Evolutionary conservation across 2,329 filamentous ascomycete genomes (phyloP).

Genomic region (Colletotrichum viniferum): DNA sequence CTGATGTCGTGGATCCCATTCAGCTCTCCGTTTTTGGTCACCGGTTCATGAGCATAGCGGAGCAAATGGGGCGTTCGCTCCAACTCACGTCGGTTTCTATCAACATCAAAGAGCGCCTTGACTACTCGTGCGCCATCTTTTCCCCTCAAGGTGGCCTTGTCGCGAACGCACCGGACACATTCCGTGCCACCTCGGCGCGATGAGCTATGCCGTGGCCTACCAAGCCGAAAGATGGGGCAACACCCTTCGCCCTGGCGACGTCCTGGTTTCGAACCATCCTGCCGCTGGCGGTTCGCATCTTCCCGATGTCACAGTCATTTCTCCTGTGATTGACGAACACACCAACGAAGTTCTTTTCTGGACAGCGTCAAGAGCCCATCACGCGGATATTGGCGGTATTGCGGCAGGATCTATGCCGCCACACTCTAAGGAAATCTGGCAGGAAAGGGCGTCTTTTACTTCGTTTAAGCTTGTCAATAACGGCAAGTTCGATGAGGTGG

Average conservation of each 20-base stretch:
- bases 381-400: conserved; percentile 43
- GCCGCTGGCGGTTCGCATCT: conserved; percentile 42
- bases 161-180: conserved; percentile 45
- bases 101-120: conserved; percentile 48
- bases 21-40: conserved; percentile 59
- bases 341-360: conserved; percentile 36
- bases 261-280: conserved; percentile 44
- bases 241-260: conserved; percentile 40
- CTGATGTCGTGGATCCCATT: conserved; percentile 48
- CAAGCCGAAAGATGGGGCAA: conserved; percentile 39
- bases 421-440: conserved; percentile 43
- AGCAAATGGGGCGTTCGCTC: conserved; percentile 62
- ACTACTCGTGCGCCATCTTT: conserved; percentile 49
- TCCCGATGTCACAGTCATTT: conserved; percentile 45
- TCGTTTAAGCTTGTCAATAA: conserved; percentile 41
- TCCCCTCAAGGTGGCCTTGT: conserved; percentile 42
- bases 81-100: conserved; percentile 60
- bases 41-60: conserved; percentile 63
- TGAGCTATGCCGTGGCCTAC: conserved; percentile 43
- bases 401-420: conserved; percentile 45
- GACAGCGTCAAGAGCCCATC: conserved; percentile 41
- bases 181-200: conserved; percentile 44
- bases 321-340: conserved; percentile 37
- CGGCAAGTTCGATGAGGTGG: conserved; percentile 38
- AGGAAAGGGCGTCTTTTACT: conserved; percentile 46